phyloP scores from a whole-genome alignment of 2,329 filamentous ascomycete genomes.

The Hansfordia pulvinata region DNA sequence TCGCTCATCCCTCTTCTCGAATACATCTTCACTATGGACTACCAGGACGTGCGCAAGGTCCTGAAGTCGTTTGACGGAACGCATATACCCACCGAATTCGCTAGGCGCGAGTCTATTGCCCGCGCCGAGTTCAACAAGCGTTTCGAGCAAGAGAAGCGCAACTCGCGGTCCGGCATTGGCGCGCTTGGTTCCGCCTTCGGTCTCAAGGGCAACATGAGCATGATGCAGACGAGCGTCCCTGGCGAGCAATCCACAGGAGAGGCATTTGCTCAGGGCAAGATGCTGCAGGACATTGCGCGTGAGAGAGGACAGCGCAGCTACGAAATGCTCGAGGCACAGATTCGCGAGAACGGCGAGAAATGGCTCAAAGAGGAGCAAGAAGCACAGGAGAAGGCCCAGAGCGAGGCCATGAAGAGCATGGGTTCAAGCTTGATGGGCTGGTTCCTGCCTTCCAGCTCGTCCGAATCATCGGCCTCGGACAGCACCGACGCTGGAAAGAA shows the following conservation, averaged over 20 bases:
- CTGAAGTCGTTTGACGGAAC: constrained; percentile 81
- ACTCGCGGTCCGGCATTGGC: constrained; percentile 48
- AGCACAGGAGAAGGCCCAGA: constrained; percentile 75
- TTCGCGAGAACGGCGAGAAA: constrained; percentile 84
- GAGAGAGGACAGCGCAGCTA: constrained; percentile 88
- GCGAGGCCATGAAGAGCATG: constrained; percentile 88
- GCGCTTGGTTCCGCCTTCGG: constrained; percentile 62
- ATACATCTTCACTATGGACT: constrained; percentile 90
- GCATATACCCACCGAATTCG: constrained; percentile 82
- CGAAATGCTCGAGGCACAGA: constrained; percentile 77
- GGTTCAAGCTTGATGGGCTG: constrained; percentile 59
- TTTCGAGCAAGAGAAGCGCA: constrained; percentile 53
- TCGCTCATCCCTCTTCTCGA: constrained; percentile 91
- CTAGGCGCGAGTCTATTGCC: constrained; percentile 72
- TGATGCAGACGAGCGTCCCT: constrained; percentile 41
- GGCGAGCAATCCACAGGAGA: constrained; percentile 61
- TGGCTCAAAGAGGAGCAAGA: constrained; percentile 91
- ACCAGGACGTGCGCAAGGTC: constrained; percentile 73
- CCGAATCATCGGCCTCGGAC: constrained; percentile 7
- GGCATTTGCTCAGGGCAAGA: constrained; percentile 83
- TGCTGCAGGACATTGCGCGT: constrained; percentile 87
- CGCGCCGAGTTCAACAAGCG: constrained; percentile 76
- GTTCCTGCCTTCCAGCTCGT: too few species aligned
- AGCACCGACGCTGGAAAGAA: constrained; percentile 7
- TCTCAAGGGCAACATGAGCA: constrained; percentile 56